phyloP scores from a whole-genome alignment of 108 stramenopile genomes.

The Discostella stelligeroides region DNA sequence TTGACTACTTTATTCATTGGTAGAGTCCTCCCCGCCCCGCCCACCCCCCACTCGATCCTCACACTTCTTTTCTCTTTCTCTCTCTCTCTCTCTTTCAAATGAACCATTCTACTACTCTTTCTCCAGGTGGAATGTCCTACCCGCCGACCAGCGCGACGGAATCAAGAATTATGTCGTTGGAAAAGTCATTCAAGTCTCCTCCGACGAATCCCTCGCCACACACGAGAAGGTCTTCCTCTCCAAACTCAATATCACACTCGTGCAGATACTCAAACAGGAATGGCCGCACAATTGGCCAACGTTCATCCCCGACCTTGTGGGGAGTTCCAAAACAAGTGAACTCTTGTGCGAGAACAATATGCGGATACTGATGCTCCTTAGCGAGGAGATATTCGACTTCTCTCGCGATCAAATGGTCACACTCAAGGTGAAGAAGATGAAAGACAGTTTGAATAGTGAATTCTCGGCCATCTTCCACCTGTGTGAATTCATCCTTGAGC shows the following conservation, averaged over 20 bases:
- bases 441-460: constrained; percentile 91
- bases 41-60: too few species aligned
- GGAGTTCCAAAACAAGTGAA: constrained; percentile 86
- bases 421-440: constrained; percentile 89
- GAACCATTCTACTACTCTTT: neutral
- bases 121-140: constrained; percentile 88
- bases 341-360: constrained; percentile 99
- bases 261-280: constrained; percentile 99
- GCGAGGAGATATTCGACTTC: constrained; percentile 99
- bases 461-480: constrained; percentile 96
- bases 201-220: constrained; percentile 61
- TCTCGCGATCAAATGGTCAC: constrained; percentile 96
- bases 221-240: constrained; percentile 75
- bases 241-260: constrained; percentile 96
- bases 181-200: constrained; percentile 93
- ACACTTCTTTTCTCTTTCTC: neutral
- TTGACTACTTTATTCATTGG: too few species aligned
- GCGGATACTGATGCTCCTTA: constrained; percentile 96
- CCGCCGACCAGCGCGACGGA: constrained; percentile 92
- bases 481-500: constrained; percentile 95
- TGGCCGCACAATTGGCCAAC: constrained; percentile 99
- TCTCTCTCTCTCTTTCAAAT: neutral
- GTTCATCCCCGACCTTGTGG: constrained; percentile 98
- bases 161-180: constrained; percentile 97
- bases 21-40: too few species aligned